A percentile compares a stretch with the other conserved stretches of the same genome.
These are phyloP conservation scores for Colletotrichum sp. DNA, from an alignment of 2,329 filamentous ascomycete species.

Conservation along the genomic window DNA sequence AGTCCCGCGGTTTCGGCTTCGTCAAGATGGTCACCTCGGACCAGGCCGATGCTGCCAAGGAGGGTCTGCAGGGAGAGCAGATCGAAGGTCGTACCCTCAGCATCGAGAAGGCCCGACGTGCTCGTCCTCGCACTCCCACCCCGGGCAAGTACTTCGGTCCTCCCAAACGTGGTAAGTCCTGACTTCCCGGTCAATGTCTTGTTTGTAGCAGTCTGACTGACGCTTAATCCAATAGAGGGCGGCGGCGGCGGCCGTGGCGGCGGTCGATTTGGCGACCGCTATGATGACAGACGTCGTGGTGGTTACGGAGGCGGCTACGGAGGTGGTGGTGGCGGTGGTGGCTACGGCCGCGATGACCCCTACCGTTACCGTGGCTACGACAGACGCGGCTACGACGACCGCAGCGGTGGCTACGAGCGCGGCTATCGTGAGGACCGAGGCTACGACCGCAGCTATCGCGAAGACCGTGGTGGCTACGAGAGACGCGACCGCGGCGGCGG, in stretches of 20 bases:
- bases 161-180: conserved; percentile 87
- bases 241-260: conserved; percentile 54
- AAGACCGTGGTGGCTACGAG: conserved; percentile 58
- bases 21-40: conserved; percentile 98
- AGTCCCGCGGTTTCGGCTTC: conserved; percentile 98
- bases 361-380: conserved; percentile 62
- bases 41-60: conserved; percentile 95
- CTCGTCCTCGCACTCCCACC: conserved; percentile 92
- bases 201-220: not conserved
- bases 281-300: conserved; percentile 70
- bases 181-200: not conserved
- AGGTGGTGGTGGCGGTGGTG: conserved; percentile 45
- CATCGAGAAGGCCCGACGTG: conserved; percentile 98
- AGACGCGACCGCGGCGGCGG: conserved; percentile 58
- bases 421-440: conserved; percentile 53
- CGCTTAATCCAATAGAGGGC: conserved; percentile 30
- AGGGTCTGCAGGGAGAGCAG: conserved; percentile 91
- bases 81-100: conserved; percentile 95
- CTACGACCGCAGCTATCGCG: conserved; percentile 49
- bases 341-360: conserved; percentile 57
- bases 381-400: conserved; percentile 41
- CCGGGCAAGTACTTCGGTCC: conserved; percentile 99
- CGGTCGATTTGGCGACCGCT: conserved; percentile 57
- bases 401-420: conserved; percentile 49
- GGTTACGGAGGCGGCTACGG: conserved; percentile 52